phyloP scores from a whole-genome alignment of 257 asterid genomes.

The Nicotiana undulata region DNA sequence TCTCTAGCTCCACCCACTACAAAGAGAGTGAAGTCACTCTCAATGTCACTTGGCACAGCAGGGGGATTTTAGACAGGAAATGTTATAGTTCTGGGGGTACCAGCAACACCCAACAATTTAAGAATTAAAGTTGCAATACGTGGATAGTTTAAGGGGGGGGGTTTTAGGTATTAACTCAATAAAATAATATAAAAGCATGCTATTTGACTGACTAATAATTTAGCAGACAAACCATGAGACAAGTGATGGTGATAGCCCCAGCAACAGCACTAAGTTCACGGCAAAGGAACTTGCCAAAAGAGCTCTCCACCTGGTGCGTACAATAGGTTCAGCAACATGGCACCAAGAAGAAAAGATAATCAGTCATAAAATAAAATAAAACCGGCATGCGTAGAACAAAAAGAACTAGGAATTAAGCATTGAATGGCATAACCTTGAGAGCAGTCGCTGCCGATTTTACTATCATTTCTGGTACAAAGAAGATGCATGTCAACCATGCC shows the following conservation, averaged over 20 bases:
- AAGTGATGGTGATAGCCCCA: conserved; percentile 92
- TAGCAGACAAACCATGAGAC: conserved; percentile 69
- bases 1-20: no score
- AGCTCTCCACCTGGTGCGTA: conserved; percentile 50
- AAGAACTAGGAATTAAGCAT: background rate
- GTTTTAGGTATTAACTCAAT: no score
- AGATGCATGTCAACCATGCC: conserved; percentile 98
- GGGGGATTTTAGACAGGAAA: no score
- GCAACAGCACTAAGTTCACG: conserved; percentile 93
- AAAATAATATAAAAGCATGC: no score
- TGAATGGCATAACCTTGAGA: conserved; percentile 42
- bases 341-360: conserved; percentile 15
- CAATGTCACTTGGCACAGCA: no score
- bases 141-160: no score
- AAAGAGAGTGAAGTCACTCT: no score
- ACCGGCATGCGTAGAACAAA: background rate
- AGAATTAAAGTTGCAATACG: no score
- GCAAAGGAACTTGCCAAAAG: conserved; percentile 49
- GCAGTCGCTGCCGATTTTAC: conserved; percentile 61
- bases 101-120: no score
- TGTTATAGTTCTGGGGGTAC: no score
- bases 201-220: background rate
- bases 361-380: no score
- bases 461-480: conserved; percentile 88
- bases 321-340: background rate